Conservation (phyloP, 352 stramenopile genomes). For the Globisporangium spinosum region DNA sequence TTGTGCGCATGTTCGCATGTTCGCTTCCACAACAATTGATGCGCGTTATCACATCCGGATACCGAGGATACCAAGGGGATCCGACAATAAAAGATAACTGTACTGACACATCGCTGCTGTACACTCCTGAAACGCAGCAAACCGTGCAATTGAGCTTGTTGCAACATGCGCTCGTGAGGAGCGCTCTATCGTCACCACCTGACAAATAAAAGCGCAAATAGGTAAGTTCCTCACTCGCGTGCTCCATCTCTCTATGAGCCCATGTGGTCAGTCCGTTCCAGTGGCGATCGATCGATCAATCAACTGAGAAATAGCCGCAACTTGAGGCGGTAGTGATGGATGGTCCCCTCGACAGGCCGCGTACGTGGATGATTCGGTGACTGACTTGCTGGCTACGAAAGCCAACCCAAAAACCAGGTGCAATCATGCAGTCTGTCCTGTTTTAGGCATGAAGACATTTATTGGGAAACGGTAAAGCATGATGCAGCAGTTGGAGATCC, state of each 20-base stretch:
- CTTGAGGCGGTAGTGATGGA: neutral
- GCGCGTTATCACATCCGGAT: neutral
- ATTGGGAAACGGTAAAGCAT: neutral
- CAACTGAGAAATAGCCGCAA: neutral
- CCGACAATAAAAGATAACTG: neutral
- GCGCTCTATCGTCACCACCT: neutral
- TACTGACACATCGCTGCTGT: neutral
- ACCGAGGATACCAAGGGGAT: neutral
- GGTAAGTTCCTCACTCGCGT: neutral
- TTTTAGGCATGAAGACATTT: neutral
- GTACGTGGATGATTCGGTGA: neutral
- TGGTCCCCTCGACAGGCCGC: neutral
- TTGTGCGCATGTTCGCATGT: neutral
- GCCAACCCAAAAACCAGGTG: neutral
- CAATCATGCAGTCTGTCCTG: neutral
- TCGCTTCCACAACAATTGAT: neutral
- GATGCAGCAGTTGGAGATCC: neutral
- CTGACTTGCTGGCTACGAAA: neutral
- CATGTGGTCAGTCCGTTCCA: neutral
- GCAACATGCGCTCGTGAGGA: neutral
- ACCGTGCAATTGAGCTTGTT: neutral
- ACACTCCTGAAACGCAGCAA: neutral
- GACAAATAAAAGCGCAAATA: neutral
- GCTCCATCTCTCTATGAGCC: neutral
- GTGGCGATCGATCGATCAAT: slow-evolving; percentile 1